Percentiles rank a stretch among this genome's conserved stretches.
phyloP scores from a whole-genome alignment of 306 rosid species.

The Trifolium fragiferum region DNA sequence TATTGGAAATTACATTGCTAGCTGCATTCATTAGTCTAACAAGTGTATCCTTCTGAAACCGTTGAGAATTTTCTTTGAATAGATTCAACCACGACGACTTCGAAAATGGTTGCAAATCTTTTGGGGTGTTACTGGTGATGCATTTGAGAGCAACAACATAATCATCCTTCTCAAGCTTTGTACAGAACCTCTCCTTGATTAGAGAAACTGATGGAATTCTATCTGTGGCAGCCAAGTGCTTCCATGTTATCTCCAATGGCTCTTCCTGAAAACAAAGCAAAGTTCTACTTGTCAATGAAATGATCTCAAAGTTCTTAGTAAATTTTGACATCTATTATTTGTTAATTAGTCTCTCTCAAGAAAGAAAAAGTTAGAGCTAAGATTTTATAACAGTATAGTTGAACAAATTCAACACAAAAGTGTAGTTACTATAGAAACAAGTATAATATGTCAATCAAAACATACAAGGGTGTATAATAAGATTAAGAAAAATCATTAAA shows the following conservation, averaged over 20 bases:
- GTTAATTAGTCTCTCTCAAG: not conserved
- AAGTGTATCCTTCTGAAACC: constrained; percentile 61
- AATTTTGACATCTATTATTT: constrained; percentile 20
- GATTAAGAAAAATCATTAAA: constrained; percentile 1
- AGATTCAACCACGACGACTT: constrained; percentile 70
- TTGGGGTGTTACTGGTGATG: constrained; percentile 43
- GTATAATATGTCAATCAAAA: not conserved
- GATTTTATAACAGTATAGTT: constrained; percentile 13
- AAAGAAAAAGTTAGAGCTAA: constrained; percentile 10
- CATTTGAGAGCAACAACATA: constrained; percentile 60
- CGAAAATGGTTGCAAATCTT: constrained; percentile 65
- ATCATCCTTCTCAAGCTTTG: constrained; percentile 65
- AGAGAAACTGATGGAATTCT: constrained; percentile 61
- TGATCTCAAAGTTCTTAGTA: constrained; percentile 24
- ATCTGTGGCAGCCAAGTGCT: constrained; percentile 59
- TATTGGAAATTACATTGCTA: constrained; percentile 46
- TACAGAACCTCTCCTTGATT: constrained; percentile 69
- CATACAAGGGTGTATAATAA: constrained; percentile 13
- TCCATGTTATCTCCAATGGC: constrained; percentile 76
- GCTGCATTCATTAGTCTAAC: constrained; percentile 57
- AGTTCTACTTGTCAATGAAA: constrained; percentile 27
- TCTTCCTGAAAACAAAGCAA: constrained; percentile 63
- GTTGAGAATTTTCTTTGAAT: constrained; percentile 52
- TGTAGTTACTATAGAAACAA: not conserved
- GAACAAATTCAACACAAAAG: constrained; percentile 14